Base-by-base conservation (phyloP, 78 protist genomes). In the Dictyostelium purpureum region DNA sequence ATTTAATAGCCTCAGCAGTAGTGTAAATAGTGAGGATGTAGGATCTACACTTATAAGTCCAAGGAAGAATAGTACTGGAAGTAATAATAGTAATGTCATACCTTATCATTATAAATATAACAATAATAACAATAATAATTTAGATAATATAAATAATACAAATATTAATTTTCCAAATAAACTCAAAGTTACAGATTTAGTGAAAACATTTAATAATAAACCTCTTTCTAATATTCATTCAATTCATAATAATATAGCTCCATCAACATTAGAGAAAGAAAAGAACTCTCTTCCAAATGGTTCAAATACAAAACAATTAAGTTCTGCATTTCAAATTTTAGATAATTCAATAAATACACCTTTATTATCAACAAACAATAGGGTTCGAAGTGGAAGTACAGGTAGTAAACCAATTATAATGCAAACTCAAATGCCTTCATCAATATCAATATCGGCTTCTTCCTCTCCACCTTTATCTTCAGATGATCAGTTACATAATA, bases 311-410 rank as follows among this genome's bases (percentile, higher is more conserved):
- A 79, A 79, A 42, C 45, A 65, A 24, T 28, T 18, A 21, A 56
- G 18, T 56, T 47, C 49, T 9, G 10, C 74, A 33, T 21, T 61
- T 45, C 26, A 79, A 37, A 40, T 74, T 14, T 74, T 74, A 28
- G 80, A 74, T 74, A 18, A 26, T n/a, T 21, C 51, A 6, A 74
- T 74, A 31, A 79, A 63, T 79, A 40, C 37, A 79, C 88, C 90
- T 9, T n/a, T 67, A 21, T 24, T 6, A 16, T 9, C 49, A 43
- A 43, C 49, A 47, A 47, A 47, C 12, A 56, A 56, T 56, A 67
- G 75, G 21, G 38, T 21, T 67, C 19, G 54, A 67, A 67, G 54
- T 38, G 75, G 75, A 18, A 67, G 75, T 67, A 67, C 38, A 21
- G 75, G 75, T n/a, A 67, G 75, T 67, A 40, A 40, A 33, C 43